phyloP scores from a whole-genome alignment of 1,284 basidiomycete species.

The Ganoderma leucocontextum region DNA sequence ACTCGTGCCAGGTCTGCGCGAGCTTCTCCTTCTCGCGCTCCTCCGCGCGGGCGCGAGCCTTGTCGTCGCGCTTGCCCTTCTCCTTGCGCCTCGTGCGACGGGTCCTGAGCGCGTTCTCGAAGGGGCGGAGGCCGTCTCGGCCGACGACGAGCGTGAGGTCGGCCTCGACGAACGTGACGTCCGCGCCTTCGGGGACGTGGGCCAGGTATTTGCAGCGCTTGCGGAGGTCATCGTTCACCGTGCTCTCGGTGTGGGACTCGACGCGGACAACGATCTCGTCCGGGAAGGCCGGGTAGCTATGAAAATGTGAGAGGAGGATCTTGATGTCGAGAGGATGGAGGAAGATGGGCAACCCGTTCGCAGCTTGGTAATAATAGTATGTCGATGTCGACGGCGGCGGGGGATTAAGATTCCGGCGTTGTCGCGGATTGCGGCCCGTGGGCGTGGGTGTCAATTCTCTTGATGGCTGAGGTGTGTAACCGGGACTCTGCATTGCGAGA shows the following conservation, averaged over 20 bases:
- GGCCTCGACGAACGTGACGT: constrained; percentile 95
- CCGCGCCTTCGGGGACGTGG: constrained; percentile 91
- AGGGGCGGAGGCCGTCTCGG: constrained; percentile 74
- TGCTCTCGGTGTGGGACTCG: constrained; percentile 79
- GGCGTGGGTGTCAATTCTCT: constrained; percentile 39
- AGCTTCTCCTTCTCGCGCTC: constrained; percentile 69
- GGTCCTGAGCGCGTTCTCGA: constrained; percentile 81
- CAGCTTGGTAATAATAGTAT: constrained; percentile 97
- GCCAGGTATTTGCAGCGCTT: constrained; percentile 96
- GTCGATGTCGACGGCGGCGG: constrained; percentile 82
- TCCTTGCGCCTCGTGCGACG: constrained; percentile 82
- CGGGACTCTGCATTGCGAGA: constrained; percentile 48
- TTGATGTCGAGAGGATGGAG: constrained; percentile 96
- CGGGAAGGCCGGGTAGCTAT: constrained; percentile 87
- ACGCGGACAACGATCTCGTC: constrained; percentile 82
- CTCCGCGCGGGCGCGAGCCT: constrained; percentile 81
- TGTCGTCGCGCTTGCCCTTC: constrained; percentile 83
- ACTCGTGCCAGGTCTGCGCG: constrained; percentile 36
- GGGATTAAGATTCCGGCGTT: constrained; percentile 81
- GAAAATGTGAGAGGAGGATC: constrained; percentile 88
- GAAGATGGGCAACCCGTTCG: constrained; percentile 91
- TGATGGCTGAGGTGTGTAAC: constrained; percentile 39
- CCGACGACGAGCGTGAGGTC: constrained; percentile 84
- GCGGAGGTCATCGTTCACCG: constrained; percentile 91
- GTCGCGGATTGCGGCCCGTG: constrained; percentile 54